These are phyloP conservation scores for Oenanthe sinensis DNA, from an alignment of 129 eudicot genomes.

Conservation along the genomic window DNA sequence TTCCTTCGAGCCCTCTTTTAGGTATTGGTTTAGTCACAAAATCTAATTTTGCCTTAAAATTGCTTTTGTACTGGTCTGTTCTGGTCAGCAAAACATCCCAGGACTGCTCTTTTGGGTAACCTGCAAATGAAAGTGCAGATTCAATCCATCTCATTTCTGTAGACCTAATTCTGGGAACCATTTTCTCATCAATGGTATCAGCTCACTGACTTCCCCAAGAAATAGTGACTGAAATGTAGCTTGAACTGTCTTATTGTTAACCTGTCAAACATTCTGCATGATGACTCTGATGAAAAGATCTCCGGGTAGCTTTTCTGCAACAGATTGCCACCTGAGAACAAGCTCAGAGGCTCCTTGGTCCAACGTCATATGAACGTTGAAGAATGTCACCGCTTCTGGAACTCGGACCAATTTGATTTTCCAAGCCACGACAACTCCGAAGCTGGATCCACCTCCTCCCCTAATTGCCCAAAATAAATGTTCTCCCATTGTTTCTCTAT, in stretches of 20 bases:
- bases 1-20: constrained; percentile 17
- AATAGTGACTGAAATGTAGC: constrained; percentile 22
- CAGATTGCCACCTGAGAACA: constrained; percentile 28
- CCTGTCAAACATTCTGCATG: constrained; percentile 5
- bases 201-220: constrained; percentile 23
- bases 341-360: constrained; percentile 29
- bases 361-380: constrained; percentile 12
- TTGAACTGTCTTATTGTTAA: constrained; percentile 12
- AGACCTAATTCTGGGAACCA: constrained; percentile 27
- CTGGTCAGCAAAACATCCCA: constrained; percentile 22
- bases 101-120: background rate
- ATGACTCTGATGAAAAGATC: constrained; percentile 34
- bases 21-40: constrained; percentile 30
- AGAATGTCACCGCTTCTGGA: constrained; percentile 28
- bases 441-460: constrained; percentile 47
- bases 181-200: constrained; percentile 15
- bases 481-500: constrained; percentile 27
- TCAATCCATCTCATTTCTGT: constrained; percentile 39
- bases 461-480: constrained; percentile 31
- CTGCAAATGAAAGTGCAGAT: constrained; percentile 15
- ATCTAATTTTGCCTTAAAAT: constrained; percentile 40
- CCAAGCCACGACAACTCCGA: constrained; percentile 33
- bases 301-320: constrained; percentile 11
- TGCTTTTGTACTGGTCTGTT: constrained; percentile 5
- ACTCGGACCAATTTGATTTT: constrained; percentile 30